A percentile compares a stretch with the other conserved stretches of the same genome.
These are phyloP conservation scores for Irpex sp. DNA, from an alignment of 1,284 basidiomycete genomes.

Conservation along the genomic window DNA sequence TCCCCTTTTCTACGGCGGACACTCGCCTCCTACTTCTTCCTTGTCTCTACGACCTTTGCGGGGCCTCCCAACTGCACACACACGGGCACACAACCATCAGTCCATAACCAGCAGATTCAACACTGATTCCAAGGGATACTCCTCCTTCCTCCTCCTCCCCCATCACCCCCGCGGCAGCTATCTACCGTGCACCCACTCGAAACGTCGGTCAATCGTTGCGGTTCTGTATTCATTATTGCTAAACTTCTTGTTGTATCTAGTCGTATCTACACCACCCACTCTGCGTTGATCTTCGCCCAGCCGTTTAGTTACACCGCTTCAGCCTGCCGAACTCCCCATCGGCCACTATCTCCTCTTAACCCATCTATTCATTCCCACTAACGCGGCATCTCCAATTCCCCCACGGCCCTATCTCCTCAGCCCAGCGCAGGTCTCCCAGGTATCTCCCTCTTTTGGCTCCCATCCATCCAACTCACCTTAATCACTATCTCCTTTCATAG, in stretches of 20 bases:
- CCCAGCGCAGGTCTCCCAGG: neutral
- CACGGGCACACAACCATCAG: neutral
- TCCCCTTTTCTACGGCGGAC: neutral
- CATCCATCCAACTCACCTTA: neutral
- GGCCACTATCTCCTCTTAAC: neutral
- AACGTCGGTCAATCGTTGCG: neutral
- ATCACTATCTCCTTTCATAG: slow-evolving; percentile 1
- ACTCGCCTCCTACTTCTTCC: neutral
- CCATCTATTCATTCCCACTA: neutral
- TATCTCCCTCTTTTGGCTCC: neutral
- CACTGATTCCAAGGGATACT: neutral
- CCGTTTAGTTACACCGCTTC: neutral
- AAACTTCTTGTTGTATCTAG: neutral
- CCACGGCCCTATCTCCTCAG: neutral
- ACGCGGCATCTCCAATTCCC: neutral
- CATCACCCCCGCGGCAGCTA: neutral
- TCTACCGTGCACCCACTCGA: neutral
- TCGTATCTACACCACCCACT: neutral
- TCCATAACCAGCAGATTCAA: neutral
- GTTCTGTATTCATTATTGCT: neutral
- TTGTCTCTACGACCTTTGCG: neutral
- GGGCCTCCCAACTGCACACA: neutral
- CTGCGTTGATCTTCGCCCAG: neutral
- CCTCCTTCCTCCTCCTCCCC: slow-evolving; percentile 1
- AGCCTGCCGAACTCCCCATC: neutral